phyloP scores from a whole-genome alignment of 768 basidiomycete genomes.

The Tulasnella sp. region DNA sequence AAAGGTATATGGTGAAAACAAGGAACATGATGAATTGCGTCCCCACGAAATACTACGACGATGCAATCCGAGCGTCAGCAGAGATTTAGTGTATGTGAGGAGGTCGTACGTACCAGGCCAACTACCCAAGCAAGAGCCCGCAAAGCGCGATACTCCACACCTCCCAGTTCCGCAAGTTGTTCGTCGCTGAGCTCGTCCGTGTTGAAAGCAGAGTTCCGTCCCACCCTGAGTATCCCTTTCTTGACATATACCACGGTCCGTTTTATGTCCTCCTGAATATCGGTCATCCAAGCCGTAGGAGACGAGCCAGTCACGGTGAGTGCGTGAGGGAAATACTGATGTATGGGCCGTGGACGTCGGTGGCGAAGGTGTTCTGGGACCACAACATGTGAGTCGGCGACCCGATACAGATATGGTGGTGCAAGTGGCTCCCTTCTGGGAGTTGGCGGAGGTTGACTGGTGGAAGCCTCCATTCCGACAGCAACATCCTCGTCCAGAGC shows the following conservation, averaged over 20 bases:
- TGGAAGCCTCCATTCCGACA: too few relatives aligned
- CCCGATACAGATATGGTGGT: too few relatives aligned
- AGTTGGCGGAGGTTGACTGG: too few relatives aligned
- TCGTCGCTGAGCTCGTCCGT: constrained; percentile 44
- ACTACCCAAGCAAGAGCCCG: constrained; percentile 74
- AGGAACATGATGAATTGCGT: constrained; percentile 57
- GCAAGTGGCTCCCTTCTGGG: background rate
- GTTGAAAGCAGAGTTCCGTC: constrained; percentile 26
- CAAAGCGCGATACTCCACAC: constrained; percentile 82
- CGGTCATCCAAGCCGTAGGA: background rate
- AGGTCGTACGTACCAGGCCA: constrained; percentile 36
- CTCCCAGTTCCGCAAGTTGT: constrained; percentile 83
- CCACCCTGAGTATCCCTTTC: constrained; percentile 17
- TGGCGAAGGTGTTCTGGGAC: background rate
- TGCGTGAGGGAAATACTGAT: too few relatives aligned
- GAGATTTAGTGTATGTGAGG: too few relatives aligned
- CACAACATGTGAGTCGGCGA: too few relatives aligned
- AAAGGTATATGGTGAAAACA: constrained; percentile 75
- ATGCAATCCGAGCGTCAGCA: background rate
- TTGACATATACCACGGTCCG: background rate
- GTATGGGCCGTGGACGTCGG: background rate
- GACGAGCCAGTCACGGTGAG: background rate
- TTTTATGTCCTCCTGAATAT: background rate
- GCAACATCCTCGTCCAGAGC: background rate
- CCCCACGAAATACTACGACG: constrained; percentile 71